Evolutionary conservation across 2,329 filamentous ascomycete species (phyloP), one percentile per base, ranked within the genome.

Genomic region (Rutstroemia sydowiana): DNA sequence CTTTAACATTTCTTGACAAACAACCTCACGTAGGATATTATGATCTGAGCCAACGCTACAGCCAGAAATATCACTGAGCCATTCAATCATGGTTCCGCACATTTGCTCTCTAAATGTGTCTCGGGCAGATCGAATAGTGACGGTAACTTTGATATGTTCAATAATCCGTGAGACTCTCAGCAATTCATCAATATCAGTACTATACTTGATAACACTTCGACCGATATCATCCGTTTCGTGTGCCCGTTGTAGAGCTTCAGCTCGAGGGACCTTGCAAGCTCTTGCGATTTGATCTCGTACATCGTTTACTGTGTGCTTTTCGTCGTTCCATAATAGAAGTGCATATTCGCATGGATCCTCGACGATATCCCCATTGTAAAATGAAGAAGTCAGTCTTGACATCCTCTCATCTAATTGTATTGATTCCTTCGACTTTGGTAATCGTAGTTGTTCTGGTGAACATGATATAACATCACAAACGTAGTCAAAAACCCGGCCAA

Each of bases 61-160:
- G 28, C 90, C 90, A 7, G 90, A 81, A 62, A 98, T 95, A 68
- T 98, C 95, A 48, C 84, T 79, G 18, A 98, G 77, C 95, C 95
- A 98, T 62, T 96, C 91, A 49, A 98, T 86, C 55, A 98, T 92
- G 14, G 90, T 89, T n/a, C 88, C 90, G 62, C 91, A 96, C 95
- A 98, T 98, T 67, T 97, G 88, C 67, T 98, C 93, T 54, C 93
- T 81, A 71, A 97, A 98, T 0, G 90, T 97, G 69, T 98, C 93
- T 61, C 95, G 81, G 5, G 93, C 83, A 9, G 92, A 95, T 41
- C 93, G 82, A 55, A 98, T 90, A 0, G 93, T 98, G 45, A 96
- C 89, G 0, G 93, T 97, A 52, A 98, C 82, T 66, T 95, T 91
- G 68, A 98, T 96, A 55, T 95, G 85, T 69, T 98, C 93, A 58